Evolutionary conservation across 768 basidiomycete species (phyloP).

Genomic region (Dendrothele bispora): DNA sequence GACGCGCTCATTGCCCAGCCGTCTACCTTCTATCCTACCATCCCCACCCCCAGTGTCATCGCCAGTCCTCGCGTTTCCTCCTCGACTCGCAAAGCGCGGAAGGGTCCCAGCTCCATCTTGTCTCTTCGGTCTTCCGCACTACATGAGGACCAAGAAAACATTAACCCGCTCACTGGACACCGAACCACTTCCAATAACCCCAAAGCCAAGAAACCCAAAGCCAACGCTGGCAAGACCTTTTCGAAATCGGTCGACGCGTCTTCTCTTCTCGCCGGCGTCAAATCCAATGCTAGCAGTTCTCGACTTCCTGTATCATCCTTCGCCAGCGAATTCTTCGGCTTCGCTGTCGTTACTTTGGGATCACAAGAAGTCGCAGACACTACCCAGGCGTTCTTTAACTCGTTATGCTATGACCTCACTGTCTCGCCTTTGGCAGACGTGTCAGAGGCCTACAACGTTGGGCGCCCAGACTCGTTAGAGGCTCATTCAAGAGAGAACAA

Average conservation of each 20-base stretch:
- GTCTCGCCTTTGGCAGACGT: constrained; percentile 80
- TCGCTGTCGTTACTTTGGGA: constrained; percentile 17
- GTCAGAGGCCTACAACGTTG: constrained; percentile 65
- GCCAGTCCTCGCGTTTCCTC: too few species aligned
- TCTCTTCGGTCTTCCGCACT: constrained; percentile 32
- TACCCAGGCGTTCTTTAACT: constrained; percentile 59
- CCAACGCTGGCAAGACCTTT: too few species aligned
- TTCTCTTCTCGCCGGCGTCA: too few species aligned
- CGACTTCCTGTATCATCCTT: constrained; percentile 57
- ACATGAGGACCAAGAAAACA: constrained; percentile 73
- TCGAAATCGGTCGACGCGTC: too few species aligned
- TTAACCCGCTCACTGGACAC: constrained; percentile 72
- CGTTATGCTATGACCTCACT: constrained; percentile 79
- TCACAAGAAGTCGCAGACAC: constrained; percentile 41
- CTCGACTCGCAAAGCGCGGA: too few species aligned
- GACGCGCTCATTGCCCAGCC: too few species aligned
- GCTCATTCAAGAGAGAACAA: too few species aligned
- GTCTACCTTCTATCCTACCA: too few species aligned
- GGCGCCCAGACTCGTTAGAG: too few species aligned
- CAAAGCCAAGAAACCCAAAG: constrained; percentile 55
- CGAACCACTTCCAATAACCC: constrained; percentile 41
- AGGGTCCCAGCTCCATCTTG: constrained; percentile 15
- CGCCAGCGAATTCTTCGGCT: constrained; percentile 25
- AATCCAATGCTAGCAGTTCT: too few species aligned
- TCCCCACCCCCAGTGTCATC: too few species aligned